A percentile compares a stretch with the other conserved stretches of the same genome.
These are phyloP conservation scores for Fusarium proliferatum DNA, from an alignment of 2,329 filamentous ascomycete species.

Conservation along the genomic window DNA sequence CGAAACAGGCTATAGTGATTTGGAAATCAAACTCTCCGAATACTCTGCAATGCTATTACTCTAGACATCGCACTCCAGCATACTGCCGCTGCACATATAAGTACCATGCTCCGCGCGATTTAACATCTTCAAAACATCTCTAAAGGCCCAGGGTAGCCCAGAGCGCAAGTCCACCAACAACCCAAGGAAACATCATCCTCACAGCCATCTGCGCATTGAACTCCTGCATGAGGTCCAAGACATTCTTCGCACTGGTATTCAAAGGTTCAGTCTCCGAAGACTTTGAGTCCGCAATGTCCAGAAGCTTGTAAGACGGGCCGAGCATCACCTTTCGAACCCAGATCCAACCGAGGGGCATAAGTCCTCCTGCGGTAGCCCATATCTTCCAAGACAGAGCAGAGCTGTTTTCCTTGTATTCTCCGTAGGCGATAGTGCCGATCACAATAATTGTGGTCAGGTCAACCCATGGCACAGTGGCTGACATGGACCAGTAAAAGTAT, in stretches of 20 bases:
- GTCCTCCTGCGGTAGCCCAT: neutral
- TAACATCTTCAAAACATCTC: too few species aligned
- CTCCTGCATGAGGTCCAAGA: constrained; percentile 16
- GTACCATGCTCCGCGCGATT: neutral
- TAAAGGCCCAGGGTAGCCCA: constrained; percentile 25
- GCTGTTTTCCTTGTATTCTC: neutral
- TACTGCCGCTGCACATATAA: neutral
- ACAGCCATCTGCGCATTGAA: constrained; percentile 32
- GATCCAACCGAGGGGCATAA: constrained; percentile 3
- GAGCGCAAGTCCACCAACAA: constrained; percentile 32
- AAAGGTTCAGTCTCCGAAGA: neutral
- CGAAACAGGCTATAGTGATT: too few species aligned
- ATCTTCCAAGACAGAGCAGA: neutral
- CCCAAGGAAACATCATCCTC: constrained; percentile 37
- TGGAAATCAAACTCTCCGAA: neutral
- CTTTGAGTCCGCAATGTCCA: neutral
- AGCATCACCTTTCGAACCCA: constrained; percentile 11
- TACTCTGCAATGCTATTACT: rapidly evolving
- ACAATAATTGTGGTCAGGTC: constrained; percentile 28
- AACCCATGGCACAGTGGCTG: constrained; percentile 26
- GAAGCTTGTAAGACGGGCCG: neutral
- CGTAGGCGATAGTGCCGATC: constrained; percentile 19
- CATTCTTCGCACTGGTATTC: neutral
- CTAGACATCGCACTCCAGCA: neutral
- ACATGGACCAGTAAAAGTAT: constrained; percentile 34